Evolutionary conservation across 208 protist genomes (phyloP), one percentile per base, ranked within the genome.

Genomic region (Acanthamoeba rhysodes): DNA sequence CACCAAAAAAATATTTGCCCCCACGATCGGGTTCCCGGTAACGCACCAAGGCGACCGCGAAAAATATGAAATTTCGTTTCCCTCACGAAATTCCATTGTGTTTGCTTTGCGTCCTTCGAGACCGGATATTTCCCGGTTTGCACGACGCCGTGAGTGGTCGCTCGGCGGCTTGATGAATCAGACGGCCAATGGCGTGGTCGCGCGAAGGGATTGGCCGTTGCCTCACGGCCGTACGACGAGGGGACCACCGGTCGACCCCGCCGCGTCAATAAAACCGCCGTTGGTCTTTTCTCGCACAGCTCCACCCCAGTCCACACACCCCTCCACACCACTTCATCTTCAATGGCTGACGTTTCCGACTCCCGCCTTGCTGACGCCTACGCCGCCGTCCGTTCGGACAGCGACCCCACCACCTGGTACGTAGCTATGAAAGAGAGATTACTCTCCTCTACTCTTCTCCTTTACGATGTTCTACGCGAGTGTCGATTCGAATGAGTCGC

Each of bases 291-390:
- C 27, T 85, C 45, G 76, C 76, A 10, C 76, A 41, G 37, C n/a
- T 82, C 12, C 76, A 24, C 45, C 34, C 57, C 32, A 18, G 48
- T 48, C 14, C 85, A 18, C n/a, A 24, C 53, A 70, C 57, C 48
- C n/a, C 85, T 70, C 85, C 16, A 94, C 90, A 59, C 37, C 68
- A 59, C 53, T 27, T 55, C 53, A 48, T 80, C 48, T 41, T 24
- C 53, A 24, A 94, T 94, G 90, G 90, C 90, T 50, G 90, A 94
- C 90, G 90, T 94, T 50, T 84, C 90, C 48, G 90, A 94, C 50
- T 62, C 41, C 70, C 48, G 48, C 45, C 59, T 94, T 80, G 59
- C 90, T 80, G 90, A 74, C 32, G 90, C 70, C 48, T 94, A 94
- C 90, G 48, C 37, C 41, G 90, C 90, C 90, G 53, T 94, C 90